Evolutionary conservation across 352 stramenopile species (phyloP), one percentile per base, ranked within the genome.

Genomic region (Pythium insidiosum): DNA sequence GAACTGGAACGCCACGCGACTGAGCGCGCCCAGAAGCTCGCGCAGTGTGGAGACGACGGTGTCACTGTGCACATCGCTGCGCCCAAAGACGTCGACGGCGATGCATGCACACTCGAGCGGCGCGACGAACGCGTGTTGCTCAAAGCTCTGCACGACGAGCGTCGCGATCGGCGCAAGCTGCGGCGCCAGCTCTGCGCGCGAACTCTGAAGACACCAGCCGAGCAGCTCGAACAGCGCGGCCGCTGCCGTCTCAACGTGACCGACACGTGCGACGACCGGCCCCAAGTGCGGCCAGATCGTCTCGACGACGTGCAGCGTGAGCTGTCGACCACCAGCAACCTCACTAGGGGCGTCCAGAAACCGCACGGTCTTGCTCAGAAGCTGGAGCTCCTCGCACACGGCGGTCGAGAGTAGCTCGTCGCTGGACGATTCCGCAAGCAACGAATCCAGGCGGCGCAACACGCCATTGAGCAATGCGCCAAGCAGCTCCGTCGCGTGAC

Each of bases 61-160:
- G 9, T 47, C 39, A 24, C 66, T 61, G n/a, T 47, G 24, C 20
- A 50, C 44, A 6, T 60, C 68, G 16, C 37, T 53, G 20, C 72
- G 78, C 6, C 70, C 75, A 43, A 88, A 88, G 5, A 85, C 67
- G 47, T 88, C 75, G 13, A 88, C 66, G 25, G 68, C 66, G 15
- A 84, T 70, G 5, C 63, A 69, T 4, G 69, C 72, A 36, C 72
- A 85, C 42, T 82, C 66, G n/a, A 88, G 64, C n/a, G 75, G 58
- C 30, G 75, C 64, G 20, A 84, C 66, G 35, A 68, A 84, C 16
- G 57, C 50, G 20, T 58, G 58, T 21, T 73, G 48, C 40, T 79
- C 61, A 37, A 88, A 88, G n/a, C 82, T 61, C 30, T 50, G 49
- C 0, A 85, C 62, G 29, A 88, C 80, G 23, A 83, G 38, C 5